phyloP scores from a whole-genome alignment of 345 rosid species.

The Euphorbia lathyris region DNA sequence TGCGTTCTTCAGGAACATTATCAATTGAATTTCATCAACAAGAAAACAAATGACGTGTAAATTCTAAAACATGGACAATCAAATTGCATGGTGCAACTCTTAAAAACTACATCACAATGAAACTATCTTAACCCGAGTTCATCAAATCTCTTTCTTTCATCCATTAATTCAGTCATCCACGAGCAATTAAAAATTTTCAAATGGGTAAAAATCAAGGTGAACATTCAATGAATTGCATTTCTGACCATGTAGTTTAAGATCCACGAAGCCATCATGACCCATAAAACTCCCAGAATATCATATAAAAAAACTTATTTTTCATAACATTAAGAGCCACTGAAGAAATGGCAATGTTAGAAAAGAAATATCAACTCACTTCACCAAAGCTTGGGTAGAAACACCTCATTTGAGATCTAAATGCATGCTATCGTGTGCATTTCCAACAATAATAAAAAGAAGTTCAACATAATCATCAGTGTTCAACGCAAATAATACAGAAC shows the following conservation, averaged over 20 bases:
- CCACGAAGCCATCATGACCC: neutral
- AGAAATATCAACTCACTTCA: neutral
- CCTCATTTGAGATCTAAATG: neutral
- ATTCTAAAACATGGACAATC: neutral
- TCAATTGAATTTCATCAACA: neutral
- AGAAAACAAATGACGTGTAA: neutral
- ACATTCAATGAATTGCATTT: neutral
- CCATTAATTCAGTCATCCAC: neutral
- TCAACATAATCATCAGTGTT: neutral
- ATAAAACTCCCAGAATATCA: neutral
- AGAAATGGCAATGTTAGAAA: neutral
- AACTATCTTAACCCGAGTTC: neutral
- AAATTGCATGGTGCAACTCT: neutral
- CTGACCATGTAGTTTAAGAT: neutral
- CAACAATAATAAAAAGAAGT: neutral
- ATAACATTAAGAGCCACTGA: neutral
- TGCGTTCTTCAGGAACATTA: neutral
- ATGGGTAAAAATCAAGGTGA: neutral
- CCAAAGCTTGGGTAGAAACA: neutral
- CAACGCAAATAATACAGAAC: neutral
- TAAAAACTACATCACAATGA: neutral
- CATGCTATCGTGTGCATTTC: neutral
- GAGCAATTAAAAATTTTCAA: neutral
- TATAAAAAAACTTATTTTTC: neutral
- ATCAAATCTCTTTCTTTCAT: neutral